These are phyloP conservation scores for Rhynchospora breviuscula DNA, from an alignment of 176 grass and related monocot genomes.

Conservation along the genomic window DNA sequence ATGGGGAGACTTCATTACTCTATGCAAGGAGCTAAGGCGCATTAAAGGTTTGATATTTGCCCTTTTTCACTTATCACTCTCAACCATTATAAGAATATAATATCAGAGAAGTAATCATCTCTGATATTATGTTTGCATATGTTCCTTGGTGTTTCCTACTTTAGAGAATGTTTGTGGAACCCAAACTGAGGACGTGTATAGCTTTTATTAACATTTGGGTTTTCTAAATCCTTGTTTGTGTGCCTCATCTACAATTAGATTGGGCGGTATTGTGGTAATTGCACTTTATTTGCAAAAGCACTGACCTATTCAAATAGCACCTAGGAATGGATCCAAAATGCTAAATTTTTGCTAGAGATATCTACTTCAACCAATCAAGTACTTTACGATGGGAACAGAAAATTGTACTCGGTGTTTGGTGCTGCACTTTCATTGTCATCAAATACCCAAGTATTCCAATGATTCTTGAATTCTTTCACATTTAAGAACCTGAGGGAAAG, in stretches of 20 bases:
- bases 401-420: neutral
- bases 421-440: neutral
- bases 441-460: neutral
- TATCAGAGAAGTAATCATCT: conserved; percentile 8
- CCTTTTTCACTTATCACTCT: neutral
- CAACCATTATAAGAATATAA: neutral
- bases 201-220: neutral
- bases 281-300: neutral
- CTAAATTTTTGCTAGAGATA: neutral
- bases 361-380: neutral
- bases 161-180: neutral
- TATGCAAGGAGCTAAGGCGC: conserved; percentile 84
- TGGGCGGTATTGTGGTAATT: neutral
- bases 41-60: conserved; percentile 66
- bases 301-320: neutral
- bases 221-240: neutral
- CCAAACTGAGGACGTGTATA: neutral
- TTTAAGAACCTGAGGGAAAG: neutral
- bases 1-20: conserved; percentile 88
- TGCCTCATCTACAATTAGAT: neutral
- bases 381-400: neutral
- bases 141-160: neutral
- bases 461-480: neutral
- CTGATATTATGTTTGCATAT: neutral
- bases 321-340: neutral